Evolutionary conservation across 805 yeast species (phyloP).

Genomic region (Myxozyma neglecta): DNA sequence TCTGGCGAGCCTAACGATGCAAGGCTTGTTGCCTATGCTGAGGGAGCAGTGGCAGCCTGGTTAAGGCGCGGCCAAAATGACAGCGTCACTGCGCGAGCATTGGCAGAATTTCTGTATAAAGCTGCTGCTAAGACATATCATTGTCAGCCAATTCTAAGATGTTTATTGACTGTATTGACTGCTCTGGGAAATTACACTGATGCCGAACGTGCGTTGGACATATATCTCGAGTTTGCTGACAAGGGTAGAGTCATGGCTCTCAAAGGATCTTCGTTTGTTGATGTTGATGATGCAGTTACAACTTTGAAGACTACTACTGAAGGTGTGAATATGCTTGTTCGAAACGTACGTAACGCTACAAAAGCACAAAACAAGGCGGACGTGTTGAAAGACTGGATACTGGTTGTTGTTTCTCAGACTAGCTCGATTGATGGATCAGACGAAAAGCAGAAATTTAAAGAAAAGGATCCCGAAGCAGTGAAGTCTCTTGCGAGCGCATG

Average conservation of each 20-base stretch:
- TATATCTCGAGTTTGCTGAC: conserved; percentile 24
- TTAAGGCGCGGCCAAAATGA: conserved; percentile 19
- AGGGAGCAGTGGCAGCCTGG: conserved; percentile 19
- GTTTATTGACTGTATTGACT: conserved; percentile 17
- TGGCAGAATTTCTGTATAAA: conserved; percentile 27
- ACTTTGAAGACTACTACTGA: conserved; percentile 16
- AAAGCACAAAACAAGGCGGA: conserved; percentile 18
- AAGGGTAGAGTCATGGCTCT: conserved; percentile 25
- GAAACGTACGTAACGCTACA: conserved; percentile 13
- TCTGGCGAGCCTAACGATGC: conserved; percentile 30
- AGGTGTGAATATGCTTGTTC: conserved; percentile 26
- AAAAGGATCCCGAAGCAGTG: background rate
- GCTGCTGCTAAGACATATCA: conserved; percentile 31
- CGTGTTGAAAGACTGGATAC: conserved; percentile 22
- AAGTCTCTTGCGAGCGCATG: conserved; percentile 14
- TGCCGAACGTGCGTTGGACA: conserved; percentile 22
- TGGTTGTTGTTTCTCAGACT: background rate
- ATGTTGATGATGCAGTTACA: conserved; percentile 19
- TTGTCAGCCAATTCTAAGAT: conserved; percentile 24
- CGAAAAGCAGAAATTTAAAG: background rate
- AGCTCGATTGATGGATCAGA: background rate
- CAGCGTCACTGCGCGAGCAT: conserved; percentile 22
- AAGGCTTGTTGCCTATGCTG: conserved; percentile 22
- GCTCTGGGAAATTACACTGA: conserved; percentile 25
- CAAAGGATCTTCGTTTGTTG: conserved; percentile 23